phyloP scores from a whole-genome alignment of 768 basidiomycete species.

The Trametes cinnabarina region DNA sequence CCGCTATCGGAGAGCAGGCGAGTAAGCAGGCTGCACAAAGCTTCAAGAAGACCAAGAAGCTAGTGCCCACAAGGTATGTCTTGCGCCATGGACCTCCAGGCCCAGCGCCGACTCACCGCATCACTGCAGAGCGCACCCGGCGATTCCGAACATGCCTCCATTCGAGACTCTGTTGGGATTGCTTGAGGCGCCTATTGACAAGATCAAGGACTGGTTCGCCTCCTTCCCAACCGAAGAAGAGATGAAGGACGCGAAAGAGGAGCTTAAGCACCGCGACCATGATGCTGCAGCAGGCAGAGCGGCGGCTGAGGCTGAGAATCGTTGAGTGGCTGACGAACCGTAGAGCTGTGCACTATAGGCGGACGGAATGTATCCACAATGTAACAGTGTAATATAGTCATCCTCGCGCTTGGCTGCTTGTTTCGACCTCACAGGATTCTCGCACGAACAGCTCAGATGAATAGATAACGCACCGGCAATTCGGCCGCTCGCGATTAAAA shows the following conservation, averaged over 20 bases:
- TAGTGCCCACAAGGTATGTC: slow-evolving; percentile 57
- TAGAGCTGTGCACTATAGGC: not conserved
- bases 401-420: too few species aligned
- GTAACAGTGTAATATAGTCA: not conserved
- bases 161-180: slow-evolving; percentile 59
- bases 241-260: slow-evolving; percentile 38
- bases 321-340: not conserved
- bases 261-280: slow-evolving; percentile 32
- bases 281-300: slow-evolving; percentile 25
- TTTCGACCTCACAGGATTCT: too few species aligned
- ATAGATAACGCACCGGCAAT: too few species aligned
- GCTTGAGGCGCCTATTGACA: slow-evolving; percentile 55
- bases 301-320: not conserved
- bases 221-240: slow-evolving; percentile 56
- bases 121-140: slow-evolving; percentile 45
- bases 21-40: slow-evolving; percentile 44
- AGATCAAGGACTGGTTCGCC: slow-evolving; percentile 54
- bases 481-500: too few species aligned
- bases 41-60: slow-evolving; percentile 59
- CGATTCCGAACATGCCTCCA: slow-evolving; percentile 55
- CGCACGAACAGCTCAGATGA: too few species aligned
- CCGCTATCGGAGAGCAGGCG: slow-evolving; percentile 42
- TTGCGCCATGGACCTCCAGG: not conserved
- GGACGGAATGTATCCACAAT: not conserved
- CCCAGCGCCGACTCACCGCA: not conserved